Base-by-base conservation (phyloP, 768 basidiomycete genomes). In the Tulasnella sp. region DNA sequence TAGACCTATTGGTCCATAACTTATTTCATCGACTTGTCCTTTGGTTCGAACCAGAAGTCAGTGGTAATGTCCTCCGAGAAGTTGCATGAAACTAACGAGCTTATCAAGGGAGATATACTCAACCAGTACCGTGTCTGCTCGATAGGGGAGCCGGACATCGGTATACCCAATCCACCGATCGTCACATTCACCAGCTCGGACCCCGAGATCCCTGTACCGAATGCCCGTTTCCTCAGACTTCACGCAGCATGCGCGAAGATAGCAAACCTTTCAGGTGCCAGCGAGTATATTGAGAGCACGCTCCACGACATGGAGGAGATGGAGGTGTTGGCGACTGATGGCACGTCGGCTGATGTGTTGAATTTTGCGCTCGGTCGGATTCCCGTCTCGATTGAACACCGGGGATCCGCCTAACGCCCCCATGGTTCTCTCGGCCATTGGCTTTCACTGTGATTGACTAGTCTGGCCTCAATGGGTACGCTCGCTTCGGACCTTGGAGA, bases 211-310 rank as follows among this genome's bases (percentile, higher is more conserved):
- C 70, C 72, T 0, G 50, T 74, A 48, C 74, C 76, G 27, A 67
- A 65, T 38, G 65, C 67, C 17, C 50, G 41, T 11, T 72, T 72
- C 59, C 68, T 75, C 26, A 62, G 63, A 4, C 65, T 77, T 45
- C 76, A 76, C 55, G 74, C 74, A n/a, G 68, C 71, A 23, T 75
- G 73, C 56, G 72, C 75, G 17, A 68, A 70, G 53, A 69, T 75
- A 1, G 72, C 73, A 29, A 69, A 72, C 63, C 66, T 75, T 30
- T 75, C 74, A 2, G 74, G 76, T 30, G 76, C 72, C 2, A 69
- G 65, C 4, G 68, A 67, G 44, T 70, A 69, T 43, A 71, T 76
- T 26, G 68, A 71, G 34, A 68, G 62, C 11, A 43, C 47, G n/a
- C 27, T 61, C 21, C 17, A 61, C 21, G 63, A 70, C 58, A 45